phyloP scores from a whole-genome alignment of 179 eudicot species.

The Vitellaria paradoxa region DNA sequence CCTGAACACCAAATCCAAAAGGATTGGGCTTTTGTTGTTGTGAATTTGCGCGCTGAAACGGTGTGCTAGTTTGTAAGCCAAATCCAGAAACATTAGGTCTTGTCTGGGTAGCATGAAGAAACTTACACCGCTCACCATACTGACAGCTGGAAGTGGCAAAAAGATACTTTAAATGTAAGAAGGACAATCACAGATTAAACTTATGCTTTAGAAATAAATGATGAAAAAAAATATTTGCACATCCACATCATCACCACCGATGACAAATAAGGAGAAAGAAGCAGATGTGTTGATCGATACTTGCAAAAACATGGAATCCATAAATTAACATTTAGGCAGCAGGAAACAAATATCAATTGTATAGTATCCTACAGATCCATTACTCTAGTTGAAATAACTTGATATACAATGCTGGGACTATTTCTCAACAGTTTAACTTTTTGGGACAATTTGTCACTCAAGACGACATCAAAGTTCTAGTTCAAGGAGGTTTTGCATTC shows the following conservation, averaged over 20 bases:
- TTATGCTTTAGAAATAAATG: neutral
- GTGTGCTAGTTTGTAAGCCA: slow-evolving; percentile 54
- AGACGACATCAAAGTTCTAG: too few species aligned
- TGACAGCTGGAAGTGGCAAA: slow-evolving; percentile 56
- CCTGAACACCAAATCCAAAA: slow-evolving; percentile 72
- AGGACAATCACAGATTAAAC: neutral
- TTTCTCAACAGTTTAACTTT: too few species aligned
- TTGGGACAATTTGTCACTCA: too few species aligned
- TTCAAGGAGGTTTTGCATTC: too few species aligned
- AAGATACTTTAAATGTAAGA: neutral
- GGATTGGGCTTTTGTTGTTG: slow-evolving; percentile 62
- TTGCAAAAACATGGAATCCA: neutral
- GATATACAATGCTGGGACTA: too few species aligned
- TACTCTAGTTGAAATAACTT: too few species aligned
- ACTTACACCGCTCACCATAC: slow-evolving; percentile 79
- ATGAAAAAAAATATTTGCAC: neutral
- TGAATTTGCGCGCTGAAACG: slow-evolving; percentile 32
- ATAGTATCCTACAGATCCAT: too few species aligned
- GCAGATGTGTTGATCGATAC: neutral
- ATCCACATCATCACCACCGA: neutral
- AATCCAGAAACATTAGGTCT: slow-evolving; percentile 65
- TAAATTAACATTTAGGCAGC: neutral
- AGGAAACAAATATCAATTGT: slow-evolving; percentile 1
- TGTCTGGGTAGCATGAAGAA: slow-evolving; percentile 51
- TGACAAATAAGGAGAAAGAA: neutral